Conservation (phyloP, 2,329 filamentous ascomycete species). For the Trichoderma sp. region DNA sequence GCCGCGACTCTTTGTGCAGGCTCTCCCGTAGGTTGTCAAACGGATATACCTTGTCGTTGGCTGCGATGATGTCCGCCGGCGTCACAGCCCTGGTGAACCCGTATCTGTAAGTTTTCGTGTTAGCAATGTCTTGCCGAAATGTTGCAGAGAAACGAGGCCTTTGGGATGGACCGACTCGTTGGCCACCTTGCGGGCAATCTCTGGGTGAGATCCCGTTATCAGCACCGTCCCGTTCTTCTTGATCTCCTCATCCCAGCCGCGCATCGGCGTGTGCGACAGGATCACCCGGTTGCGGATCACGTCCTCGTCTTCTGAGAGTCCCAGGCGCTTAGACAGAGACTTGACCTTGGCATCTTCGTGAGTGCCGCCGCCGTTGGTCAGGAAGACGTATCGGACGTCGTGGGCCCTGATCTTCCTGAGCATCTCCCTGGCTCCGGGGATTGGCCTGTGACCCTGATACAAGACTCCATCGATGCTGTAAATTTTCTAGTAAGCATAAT, state of each 20-base stretch:
- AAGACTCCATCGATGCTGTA: conserved; percentile 87
- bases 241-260: conserved; percentile 53
- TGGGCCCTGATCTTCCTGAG: conserved; percentile 72
- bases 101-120: conserved; percentile 46
- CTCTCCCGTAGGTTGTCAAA: conserved; percentile 59
- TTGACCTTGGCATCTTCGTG: conserved; percentile 58
- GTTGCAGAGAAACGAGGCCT: conserved; percentile 5
- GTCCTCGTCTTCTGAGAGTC: conserved; percentile 39
- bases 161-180: conserved; percentile 52
- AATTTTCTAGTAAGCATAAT: not conserved
- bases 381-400: conserved; percentile 84
- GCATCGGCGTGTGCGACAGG: conserved; percentile 88
- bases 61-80: conserved; percentile 77
- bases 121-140: not conserved
- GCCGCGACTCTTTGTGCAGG: conserved; percentile 37
- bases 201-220: conserved; percentile 70
- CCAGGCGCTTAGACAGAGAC: conserved; percentile 41
- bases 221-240: conserved; percentile 60
- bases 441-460: conserved; percentile 74
- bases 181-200: conserved; percentile 71
- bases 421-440: conserved; percentile 75
- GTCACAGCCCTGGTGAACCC: conserved; percentile 83
- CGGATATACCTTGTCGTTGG: conserved; percentile 77
- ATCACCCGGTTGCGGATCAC: conserved; percentile 50
- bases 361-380: conserved; percentile 94